Base-by-base conservation (phyloP, 2,329 filamentous ascomycete species). In the Claviceps fusiformis region DNA sequence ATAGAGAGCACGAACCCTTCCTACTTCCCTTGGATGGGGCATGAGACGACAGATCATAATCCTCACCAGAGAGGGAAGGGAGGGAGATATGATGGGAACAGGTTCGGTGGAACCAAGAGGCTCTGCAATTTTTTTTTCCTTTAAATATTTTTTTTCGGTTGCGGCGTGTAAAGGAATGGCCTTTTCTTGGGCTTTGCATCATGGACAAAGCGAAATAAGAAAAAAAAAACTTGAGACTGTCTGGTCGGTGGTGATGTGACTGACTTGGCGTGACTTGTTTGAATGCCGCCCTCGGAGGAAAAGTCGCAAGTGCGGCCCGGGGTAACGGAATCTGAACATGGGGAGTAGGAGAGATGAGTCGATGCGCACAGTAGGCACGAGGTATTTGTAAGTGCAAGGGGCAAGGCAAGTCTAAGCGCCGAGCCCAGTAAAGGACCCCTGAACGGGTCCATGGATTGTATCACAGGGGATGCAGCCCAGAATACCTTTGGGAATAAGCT, bases 101-200 rank as follows among this genome's bases (percentile, higher is more conserved):
- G 50, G 27, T 31, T 45, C 54, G 45, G 50, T 53, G 50, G 54
- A 48, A 44, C 27, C 41, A 29, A 45, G 70, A 66, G 70, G 69
- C 70, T 74, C 73, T 76, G 73, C 73, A 76, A 76, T 39, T 27
- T 53, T 41, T 41, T 52, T 15, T 48, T 37, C 5, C 24, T 27
- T 46, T 27, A 4, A 19, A 19, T 19, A 19, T 33, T 50, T 53
- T 52, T 46, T 46, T 75, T 75, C 67, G 73, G 73, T 71, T 74
- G 71, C 67, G 73, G 74, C 73, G 73, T 75, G 74, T 73, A 75
- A 75, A 72, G 31, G 71, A 72, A 73, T 72, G 70, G 74, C 39
- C 71, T 73, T 68, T 75, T 73, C 75, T 71, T 73, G 70, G 73
- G 70, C 69, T 72, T 73, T 70, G 73, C 72, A 75, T 74, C 71